Percentiles rank a stretch among this genome's conserved stretches.
Evolutionary conservation across 2,329 filamentous ascomycete genomes (phyloP).

Genomic region (Cladosporium sp.): DNA sequence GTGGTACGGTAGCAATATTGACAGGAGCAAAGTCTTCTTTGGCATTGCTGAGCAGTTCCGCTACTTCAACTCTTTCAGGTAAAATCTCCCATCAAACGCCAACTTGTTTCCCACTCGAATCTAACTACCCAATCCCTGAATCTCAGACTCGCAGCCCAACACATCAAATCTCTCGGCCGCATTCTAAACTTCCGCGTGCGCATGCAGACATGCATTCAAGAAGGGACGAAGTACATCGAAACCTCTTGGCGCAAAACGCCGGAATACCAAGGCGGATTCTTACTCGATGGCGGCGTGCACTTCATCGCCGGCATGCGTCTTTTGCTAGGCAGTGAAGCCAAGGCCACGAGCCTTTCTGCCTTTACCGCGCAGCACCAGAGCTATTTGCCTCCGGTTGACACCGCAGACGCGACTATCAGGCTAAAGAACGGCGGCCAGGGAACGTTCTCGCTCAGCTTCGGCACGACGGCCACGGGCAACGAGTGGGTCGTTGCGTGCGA

Average conservation of each 20-base stretch:
- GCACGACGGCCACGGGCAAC: conserved; percentile 51
- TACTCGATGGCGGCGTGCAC: conserved; percentile 74
- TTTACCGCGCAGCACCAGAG: conserved; percentile 53
- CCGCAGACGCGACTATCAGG: conserved; percentile 56
- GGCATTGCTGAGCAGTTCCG: conserved; percentile 71
- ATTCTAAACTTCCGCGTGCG: conserved; percentile 52
- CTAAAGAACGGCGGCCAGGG: conserved; percentile 54
- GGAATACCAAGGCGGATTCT: conserved; percentile 69
- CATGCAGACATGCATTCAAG: conserved; percentile 42
- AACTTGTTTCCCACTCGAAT: too few species aligned
- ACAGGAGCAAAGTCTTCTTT: conserved; percentile 39
- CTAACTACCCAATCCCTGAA: neutral
- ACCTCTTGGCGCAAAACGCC: conserved; percentile 64
- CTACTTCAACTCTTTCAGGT: conserved; percentile 52
- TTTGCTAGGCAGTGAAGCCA: conserved; percentile 50
- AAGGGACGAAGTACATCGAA: conserved; percentile 53
- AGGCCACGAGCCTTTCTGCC: conserved; percentile 47
- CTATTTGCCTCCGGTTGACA: conserved; percentile 63
- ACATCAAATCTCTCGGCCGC: conserved; percentile 51
- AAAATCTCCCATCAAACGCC: too few species aligned
- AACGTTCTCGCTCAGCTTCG: conserved; percentile 55
- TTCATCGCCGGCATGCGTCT: conserved; percentile 60
- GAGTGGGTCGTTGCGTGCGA: conserved; percentile 58
- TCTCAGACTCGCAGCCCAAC: conserved; percentile 43
- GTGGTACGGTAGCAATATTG: conserved; percentile 43